Conservation (phyloP, 495 filamentous ascomycete species). For the Penicillium bialowiezense region DNA sequence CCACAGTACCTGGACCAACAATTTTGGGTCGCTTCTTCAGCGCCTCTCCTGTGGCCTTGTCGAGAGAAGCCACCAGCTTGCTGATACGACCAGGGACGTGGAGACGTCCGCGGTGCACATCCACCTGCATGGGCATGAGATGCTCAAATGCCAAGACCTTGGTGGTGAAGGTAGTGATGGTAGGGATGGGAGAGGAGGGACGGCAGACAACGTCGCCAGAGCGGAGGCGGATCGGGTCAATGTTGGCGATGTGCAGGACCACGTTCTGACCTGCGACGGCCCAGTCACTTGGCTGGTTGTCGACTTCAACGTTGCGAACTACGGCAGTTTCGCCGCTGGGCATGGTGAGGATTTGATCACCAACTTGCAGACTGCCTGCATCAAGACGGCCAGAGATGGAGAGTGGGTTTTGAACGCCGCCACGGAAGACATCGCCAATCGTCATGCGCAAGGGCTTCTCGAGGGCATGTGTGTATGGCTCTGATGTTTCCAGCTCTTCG, state of each 20-base stretch:
- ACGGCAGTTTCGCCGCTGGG: slow-evolving; percentile 75
- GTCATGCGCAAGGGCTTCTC: slow-evolving; percentile 82
- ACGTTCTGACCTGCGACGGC: slow-evolving; percentile 94
- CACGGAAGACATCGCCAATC: slow-evolving; percentile 78
- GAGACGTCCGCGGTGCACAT: slow-evolving; percentile 81
- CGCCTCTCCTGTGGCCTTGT: slow-evolving; percentile 66
- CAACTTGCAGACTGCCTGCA: slow-evolving; percentile 75
- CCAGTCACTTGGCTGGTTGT: slow-evolving; percentile 74
- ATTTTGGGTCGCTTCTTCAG: slow-evolving; percentile 83
- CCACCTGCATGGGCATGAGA: slow-evolving; percentile 81
- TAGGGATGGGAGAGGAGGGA: slow-evolving; percentile 61
- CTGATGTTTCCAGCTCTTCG: slow-evolving; percentile 76
- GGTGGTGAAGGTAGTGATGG: slow-evolving; percentile 65
- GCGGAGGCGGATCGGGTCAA: slow-evolving; percentile 77
- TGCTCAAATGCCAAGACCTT: slow-evolving; percentile 90
- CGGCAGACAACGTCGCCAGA: slow-evolving; percentile 84
- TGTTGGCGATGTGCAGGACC: slow-evolving; percentile 77
- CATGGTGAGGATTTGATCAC: slow-evolving; percentile 74
- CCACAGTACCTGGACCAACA: slow-evolving; percentile 67
- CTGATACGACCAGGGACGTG: slow-evolving; percentile 74
- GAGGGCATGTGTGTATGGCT: slow-evolving; percentile 66
- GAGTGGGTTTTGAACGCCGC: slow-evolving; percentile 67
- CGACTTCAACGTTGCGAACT: slow-evolving; percentile 74
- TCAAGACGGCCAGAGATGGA: slow-evolving; percentile 86
- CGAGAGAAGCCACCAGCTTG: slow-evolving; percentile 65